phyloP scores from a whole-genome alignment of 116 monocot species.

The Dioscorea cayenensis region DNA sequence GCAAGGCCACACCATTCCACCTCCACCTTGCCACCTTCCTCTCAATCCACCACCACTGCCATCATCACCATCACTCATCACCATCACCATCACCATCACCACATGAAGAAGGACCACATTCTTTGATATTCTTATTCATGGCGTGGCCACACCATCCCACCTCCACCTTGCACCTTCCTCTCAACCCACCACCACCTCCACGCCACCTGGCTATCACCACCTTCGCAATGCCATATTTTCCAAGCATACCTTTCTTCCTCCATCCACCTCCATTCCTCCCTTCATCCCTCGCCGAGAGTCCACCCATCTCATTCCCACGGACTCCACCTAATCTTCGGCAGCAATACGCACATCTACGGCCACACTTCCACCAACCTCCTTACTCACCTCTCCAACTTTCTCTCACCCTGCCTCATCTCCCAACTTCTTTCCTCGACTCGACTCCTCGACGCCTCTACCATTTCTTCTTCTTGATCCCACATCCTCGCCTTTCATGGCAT shows the following conservation, averaged over 20 bases:
- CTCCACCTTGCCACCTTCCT: too few species aligned
- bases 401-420: too few species aligned
- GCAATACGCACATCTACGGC: constrained; percentile 9
- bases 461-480: too few species aligned
- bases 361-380: constrained; percentile 20
- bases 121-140: constrained; percentile 39
- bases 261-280: constrained; percentile 22
- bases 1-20: too few species aligned
- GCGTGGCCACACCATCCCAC: constrained; percentile 41
- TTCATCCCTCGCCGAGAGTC: constrained; percentile 30
- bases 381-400: too few species aligned
- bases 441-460: too few species aligned
- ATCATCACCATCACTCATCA: too few species aligned
- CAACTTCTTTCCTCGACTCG: too few species aligned
- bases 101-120: constrained; percentile 15
- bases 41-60: too few species aligned
- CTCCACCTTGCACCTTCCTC: constrained; percentile 25
- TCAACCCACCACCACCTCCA: background rate
- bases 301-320: constrained; percentile 23
- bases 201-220: constrained; percentile 40
- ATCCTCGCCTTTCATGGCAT: too few species aligned
- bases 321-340: constrained; percentile 1
- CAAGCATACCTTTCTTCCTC: constrained; percentile 9
- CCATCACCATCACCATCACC: background rate
- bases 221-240: constrained; percentile 19